Percentiles rank a stretch among this genome's conserved stretches.
phyloP scores from a whole-genome alignment of 768 basidiomycete genomes.

The Roridomyces roridus region DNA sequence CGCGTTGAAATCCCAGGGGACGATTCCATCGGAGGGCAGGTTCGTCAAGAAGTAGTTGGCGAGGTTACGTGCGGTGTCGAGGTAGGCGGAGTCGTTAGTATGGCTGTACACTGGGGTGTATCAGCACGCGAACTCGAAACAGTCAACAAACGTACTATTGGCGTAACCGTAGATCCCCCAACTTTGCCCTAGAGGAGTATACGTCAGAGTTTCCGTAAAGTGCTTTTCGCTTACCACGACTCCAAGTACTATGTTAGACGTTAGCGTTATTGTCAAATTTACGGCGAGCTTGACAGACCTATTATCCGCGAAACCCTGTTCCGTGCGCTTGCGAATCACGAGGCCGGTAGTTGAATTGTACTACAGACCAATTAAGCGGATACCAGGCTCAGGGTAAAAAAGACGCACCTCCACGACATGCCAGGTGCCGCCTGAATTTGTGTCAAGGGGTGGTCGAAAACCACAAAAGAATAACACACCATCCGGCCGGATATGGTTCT shows the following conservation, averaged over 20 bases:
- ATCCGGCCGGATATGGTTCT: constrained; percentile 69
- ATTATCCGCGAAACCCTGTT: constrained; percentile 66
- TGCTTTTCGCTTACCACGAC: constrained; percentile 61
- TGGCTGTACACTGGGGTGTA: constrained; percentile 62
- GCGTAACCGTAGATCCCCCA: constrained; percentile 71
- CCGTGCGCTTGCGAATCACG: constrained; percentile 61
- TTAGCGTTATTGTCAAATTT: not conserved
- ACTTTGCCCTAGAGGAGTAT: not conserved
- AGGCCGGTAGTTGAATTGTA: constrained; percentile 70
- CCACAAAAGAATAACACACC: constrained; percentile 43
- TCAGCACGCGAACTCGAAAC: not conserved
- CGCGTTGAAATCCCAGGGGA: constrained; percentile 84
- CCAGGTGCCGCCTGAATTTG: constrained; percentile 51
- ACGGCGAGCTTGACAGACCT: constrained; percentile 32
- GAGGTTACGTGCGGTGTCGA: constrained; percentile 63
- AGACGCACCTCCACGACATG: constrained; percentile 57
- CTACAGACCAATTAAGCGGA: not conserved
- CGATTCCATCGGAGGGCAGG: constrained; percentile 64
- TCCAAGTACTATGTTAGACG: constrained; percentile 62
- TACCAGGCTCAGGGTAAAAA: too few relatives aligned
- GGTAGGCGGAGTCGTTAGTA: constrained; percentile 56
- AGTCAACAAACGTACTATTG: constrained; percentile 54
- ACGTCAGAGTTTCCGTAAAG: not conserved
- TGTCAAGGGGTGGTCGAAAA: not conserved
- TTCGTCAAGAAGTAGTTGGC: constrained; percentile 66